Base-by-base conservation (phyloP, 1,139 yeast species). In the Pichia sp. region DNA sequence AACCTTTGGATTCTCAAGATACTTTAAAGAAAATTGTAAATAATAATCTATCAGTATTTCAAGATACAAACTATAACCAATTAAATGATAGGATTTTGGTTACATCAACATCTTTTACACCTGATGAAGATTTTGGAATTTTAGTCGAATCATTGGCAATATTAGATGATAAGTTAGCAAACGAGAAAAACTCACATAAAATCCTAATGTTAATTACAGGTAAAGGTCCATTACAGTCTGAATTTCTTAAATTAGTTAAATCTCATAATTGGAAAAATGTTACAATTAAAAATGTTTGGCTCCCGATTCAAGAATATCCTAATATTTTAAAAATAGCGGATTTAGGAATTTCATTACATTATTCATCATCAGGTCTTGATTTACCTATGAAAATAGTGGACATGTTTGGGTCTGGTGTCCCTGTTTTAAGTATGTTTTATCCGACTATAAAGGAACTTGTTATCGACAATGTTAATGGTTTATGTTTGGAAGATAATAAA, bases 351-450 rank as follows among this genome's bases (percentile, higher is more conserved):
- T 92, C 97, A 0, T 70, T 94, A 51, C 99, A 94, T 65, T 78
- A 84, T 4, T 89, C 97, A 0, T 86, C 95, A 37, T 85, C 95
- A 48, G 98, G 99, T 0, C 74, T 87, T 52, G 99, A 94, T 62
- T 72, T 94, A 51, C 99, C 99, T 0, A 94, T 94, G 99, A 94
- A 94, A 65, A 86, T 92, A 39, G 84, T 92, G 7, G 99, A 92
- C 62, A 83, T 92, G 76, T 90, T 90, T 71, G 98, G 98, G 0
- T 87, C 95, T 55, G 98, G 98, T 0, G 71, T 92, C 7, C 99
- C 98, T 1, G 97, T 89, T 0, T 72, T 90, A 3, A 80, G 96
- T 0, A 70, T 90, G 49, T 70, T 74, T 39, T 92, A 86, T 63
- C 81, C 85, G 0, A 94, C 96, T 7, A 74, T 86, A 28, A 69